phyloP scores from a whole-genome alignment of 495 filamentous ascomycete genomes.

The Pseudomonodictys pantanalensis region DNA sequence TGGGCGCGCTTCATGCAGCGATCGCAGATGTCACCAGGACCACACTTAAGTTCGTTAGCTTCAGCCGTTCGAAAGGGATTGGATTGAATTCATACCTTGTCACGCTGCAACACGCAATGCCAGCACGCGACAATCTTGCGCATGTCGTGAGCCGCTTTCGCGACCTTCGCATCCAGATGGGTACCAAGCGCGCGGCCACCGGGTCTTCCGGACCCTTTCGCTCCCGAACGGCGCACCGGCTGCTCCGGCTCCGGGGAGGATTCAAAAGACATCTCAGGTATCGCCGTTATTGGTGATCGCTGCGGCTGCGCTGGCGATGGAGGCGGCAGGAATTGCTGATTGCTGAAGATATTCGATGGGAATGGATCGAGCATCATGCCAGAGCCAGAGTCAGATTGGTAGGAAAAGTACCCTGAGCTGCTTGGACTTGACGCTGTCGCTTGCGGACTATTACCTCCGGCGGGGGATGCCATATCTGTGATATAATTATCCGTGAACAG shows the following conservation, averaged over 20 bases:
- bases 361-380: conserved; percentile 1
- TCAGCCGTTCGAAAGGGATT: neutral
- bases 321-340: neutral
- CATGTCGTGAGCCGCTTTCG: conserved; percentile 36
- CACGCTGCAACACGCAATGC: conserved; percentile 40
- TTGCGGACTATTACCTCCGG: conserved; percentile 10
- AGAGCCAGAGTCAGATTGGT: conserved; percentile 14
- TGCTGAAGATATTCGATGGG: conserved; percentile 3
- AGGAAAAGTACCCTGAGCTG: conserved; percentile 20
- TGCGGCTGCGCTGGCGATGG: conserved; percentile 8
- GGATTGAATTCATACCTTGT: conserved; percentile 33
- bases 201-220: conserved; percentile 5
- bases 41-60: conserved; percentile 32
- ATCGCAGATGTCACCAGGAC: conserved; percentile 35
- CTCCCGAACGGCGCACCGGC: neutral
- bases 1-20: conserved; percentile 35
- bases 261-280: conserved; percentile 7
- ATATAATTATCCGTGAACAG: conserved; percentile 6
- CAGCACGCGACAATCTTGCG: conserved; percentile 40
- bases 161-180: conserved; percentile 28
- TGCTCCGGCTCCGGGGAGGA: conserved; percentile 5
- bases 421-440: conserved; percentile 6
- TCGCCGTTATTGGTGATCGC: neutral
- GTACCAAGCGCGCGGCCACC: conserved; percentile 33
- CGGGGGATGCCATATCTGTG: neutral